phyloP scores from a whole-genome alignment of 352 stramenopile species.

The Phytophthora pistaciae region DNA sequence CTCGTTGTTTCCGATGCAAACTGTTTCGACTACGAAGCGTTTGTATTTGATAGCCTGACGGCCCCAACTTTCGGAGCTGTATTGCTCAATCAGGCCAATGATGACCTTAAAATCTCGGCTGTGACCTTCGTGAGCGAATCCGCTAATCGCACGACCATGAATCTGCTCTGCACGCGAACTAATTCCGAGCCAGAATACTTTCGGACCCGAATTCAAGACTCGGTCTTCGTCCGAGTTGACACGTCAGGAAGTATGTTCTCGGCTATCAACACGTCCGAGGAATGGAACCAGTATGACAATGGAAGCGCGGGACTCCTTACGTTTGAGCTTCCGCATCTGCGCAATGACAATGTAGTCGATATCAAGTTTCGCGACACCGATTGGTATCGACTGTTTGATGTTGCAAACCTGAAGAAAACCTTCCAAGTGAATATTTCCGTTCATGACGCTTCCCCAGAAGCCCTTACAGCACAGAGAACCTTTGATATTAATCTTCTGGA shows the following conservation, averaged over 20 bases:
- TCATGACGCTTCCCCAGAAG: conserved; percentile 45
- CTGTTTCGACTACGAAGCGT: conserved; percentile 66
- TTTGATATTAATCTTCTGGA: conserved; percentile 28
- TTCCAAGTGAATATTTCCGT: conserved; percentile 45
- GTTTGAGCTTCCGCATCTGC: conserved; percentile 26
- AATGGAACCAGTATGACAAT: neutral
- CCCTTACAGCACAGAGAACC: conserved; percentile 21
- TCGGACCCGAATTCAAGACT: conserved; percentile 8
- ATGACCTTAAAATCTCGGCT: conserved; percentile 13
- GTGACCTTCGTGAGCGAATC: conserved; percentile 19
- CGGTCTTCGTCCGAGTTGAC: conserved; percentile 14
- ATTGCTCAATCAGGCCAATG: neutral
- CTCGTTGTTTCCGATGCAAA: conserved; percentile 40
- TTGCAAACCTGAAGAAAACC: conserved; percentile 44
- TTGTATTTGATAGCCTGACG: conserved; percentile 37
- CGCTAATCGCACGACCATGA: conserved; percentile 3
- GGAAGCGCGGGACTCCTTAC: conserved; percentile 9
- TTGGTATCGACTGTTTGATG: conserved; percentile 49
- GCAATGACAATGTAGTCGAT: conserved; percentile 29
- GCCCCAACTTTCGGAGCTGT: neutral
- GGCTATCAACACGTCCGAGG: conserved; percentile 12
- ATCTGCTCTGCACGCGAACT: conserved; percentile 19
- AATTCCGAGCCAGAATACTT: neutral
- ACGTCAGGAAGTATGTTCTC: conserved; percentile 1
- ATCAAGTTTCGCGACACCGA: conserved; percentile 30